Percentiles rank a stretch among this genome's conserved stretches.
phyloP scores from a whole-genome alignment of 164 flowering plant genomes.

The Piper longum region DNA sequence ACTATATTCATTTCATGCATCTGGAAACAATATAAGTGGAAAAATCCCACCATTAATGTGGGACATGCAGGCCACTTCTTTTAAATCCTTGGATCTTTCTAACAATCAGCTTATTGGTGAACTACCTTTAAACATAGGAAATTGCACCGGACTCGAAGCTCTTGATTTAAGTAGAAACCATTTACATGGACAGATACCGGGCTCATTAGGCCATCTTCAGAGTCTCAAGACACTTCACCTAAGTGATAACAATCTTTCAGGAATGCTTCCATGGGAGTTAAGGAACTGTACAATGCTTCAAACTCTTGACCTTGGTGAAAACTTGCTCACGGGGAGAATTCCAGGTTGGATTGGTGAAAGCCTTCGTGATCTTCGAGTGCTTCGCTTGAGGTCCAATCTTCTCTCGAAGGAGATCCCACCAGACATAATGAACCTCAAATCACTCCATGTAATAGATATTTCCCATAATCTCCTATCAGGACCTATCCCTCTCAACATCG shows the following conservation, averaged over 20 bases:
- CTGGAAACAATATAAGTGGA: too few species aligned
- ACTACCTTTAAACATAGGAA: not conserved
- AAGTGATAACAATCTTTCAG: conserved; percentile 5
- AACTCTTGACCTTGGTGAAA: conserved; percentile 9
- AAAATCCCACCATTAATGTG: too few species aligned
- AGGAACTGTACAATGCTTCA: not conserved
- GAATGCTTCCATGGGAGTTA: conserved; percentile 1
- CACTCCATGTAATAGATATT: conserved; percentile 15
- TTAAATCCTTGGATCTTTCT: conserved; percentile 1
- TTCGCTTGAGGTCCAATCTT: conserved; percentile 9
- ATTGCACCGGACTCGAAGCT: not conserved
- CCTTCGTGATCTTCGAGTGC: conserved; percentile 1
- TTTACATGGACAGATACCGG: conserved; percentile 13
- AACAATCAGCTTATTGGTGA: conserved; percentile 3
- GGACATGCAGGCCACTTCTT: not conserved
- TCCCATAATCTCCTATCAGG: conserved; percentile 8
- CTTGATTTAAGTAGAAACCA: conserved; percentile 11
- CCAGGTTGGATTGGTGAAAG: conserved; percentile 16
- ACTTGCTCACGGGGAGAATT: conserved; percentile 5
- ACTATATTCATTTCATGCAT: too few species aligned
- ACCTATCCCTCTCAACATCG: conserved; percentile 5
- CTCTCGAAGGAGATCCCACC: conserved; percentile 5
- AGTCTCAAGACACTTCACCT: conserved; percentile 1
- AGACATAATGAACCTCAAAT: conserved; percentile 2
- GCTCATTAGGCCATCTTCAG: conserved; percentile 7